These are phyloP conservation scores for Penicillium freii DNA, from an alignment of 2,329 filamentous ascomycete species.

Conservation along the genomic window DNA sequence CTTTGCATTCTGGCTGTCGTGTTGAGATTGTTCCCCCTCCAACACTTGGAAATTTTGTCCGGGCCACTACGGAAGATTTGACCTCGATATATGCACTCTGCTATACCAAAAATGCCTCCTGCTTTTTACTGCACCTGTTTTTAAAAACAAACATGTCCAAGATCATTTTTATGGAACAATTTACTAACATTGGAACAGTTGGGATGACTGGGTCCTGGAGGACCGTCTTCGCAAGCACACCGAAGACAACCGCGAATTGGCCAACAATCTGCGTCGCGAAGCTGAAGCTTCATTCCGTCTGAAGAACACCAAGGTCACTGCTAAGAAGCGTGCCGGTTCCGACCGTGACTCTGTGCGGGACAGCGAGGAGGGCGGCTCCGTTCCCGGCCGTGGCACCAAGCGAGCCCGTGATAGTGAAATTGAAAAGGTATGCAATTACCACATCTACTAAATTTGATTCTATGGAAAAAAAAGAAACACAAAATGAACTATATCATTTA, in stretches of 20 bases:
- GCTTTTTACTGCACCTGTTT: background rate
- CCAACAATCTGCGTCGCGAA: constrained; percentile 51
- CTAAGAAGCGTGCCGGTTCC: constrained; percentile 44
- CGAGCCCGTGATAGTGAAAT: constrained; percentile 48
- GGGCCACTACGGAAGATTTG: background rate
- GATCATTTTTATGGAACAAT: background rate
- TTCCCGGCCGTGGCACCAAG: constrained; percentile 45
- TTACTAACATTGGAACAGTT: constrained; percentile 51
- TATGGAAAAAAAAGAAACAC: background rate
- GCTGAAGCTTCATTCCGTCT: constrained; percentile 37
- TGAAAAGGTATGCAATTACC: constrained; percentile 41
- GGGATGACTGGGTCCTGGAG: constrained; percentile 97
- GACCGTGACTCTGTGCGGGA: constrained; percentile 45
- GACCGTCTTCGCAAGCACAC: constrained; percentile 93
- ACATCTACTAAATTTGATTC: background rate
- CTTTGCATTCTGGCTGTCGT: background rate
- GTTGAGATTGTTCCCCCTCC: background rate
- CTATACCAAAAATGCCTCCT: background rate
- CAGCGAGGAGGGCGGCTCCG: constrained; percentile 48
- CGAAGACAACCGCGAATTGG: constrained; percentile 90
- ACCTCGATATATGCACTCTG: background rate
- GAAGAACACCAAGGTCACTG: constrained; percentile 33
- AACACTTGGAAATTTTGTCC: background rate
- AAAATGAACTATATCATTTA: background rate
- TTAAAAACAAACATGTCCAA: background rate